Conservation (phyloP, 805 yeast species). For the Lipomyces anomalus region DNA sequence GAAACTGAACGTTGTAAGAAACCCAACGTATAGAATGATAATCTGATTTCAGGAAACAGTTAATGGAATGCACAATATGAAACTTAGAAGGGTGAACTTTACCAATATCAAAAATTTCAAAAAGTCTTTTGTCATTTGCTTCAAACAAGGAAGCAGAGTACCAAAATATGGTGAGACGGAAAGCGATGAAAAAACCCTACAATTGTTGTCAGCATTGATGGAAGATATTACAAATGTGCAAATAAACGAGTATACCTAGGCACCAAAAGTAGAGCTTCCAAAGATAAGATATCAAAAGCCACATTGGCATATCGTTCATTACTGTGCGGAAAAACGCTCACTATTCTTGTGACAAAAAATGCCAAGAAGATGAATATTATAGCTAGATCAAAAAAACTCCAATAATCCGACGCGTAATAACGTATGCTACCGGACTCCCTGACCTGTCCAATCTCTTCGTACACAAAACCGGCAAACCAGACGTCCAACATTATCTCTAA, state of each 20-base stretch:
- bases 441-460: constrained; percentile 71
- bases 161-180: constrained; percentile 33
- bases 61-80: too few species aligned
- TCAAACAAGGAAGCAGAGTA: constrained; percentile 33
- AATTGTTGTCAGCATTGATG: too few species aligned
- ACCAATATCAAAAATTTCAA: constrained; percentile 29
- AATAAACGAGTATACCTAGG: too few species aligned
- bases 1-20: constrained; percentile 32
- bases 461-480: constrained; percentile 87
- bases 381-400: constrained; percentile 31
- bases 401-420: constrained; percentile 29
- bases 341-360: constrained; percentile 22
- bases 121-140: constrained; percentile 31
- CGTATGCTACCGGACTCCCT: constrained; percentile 30
- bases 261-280: constrained; percentile 31
- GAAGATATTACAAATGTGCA: too few species aligned
- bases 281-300: constrained; percentile 31
- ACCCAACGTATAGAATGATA: constrained; percentile 31
- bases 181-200: constrained; percentile 31
- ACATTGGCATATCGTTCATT: constrained; percentile 15
- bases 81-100: too few species aligned
- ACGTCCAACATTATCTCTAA: constrained; percentile 50
- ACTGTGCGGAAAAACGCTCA: constrained; percentile 11
- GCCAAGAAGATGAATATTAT: constrained; percentile 26
- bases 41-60: too few species aligned